These are phyloP conservation scores for Carex pumila DNA, from an alignment of 176 grass and related monocot genomes.

Conservation along the genomic window DNA sequence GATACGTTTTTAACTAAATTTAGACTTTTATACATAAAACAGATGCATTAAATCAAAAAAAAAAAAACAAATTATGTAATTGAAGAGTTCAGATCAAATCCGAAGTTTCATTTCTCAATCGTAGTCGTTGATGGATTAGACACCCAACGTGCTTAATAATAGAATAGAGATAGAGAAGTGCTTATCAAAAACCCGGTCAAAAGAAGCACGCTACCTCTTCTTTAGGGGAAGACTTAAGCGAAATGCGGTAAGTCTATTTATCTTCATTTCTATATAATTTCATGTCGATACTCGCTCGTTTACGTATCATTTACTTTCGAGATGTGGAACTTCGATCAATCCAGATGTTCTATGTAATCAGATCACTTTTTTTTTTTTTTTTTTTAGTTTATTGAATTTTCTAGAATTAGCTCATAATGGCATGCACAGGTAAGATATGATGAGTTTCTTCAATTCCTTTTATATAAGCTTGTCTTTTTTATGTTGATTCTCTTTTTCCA, in stretches of 20 bases:
- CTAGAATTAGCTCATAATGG: too few relatives aligned
- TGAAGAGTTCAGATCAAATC: too few relatives aligned
- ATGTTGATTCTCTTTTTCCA: neutral
- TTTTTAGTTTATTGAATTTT: neutral
- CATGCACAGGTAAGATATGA: too few relatives aligned
- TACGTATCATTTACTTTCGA: neutral
- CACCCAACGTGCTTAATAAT: too few relatives aligned
- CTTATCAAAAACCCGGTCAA: slow-evolving; percentile 49
- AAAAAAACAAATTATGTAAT: too few relatives aligned
- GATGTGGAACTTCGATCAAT: neutral
- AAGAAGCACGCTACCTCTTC: slow-evolving; percentile 68
- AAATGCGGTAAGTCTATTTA: slow-evolving; percentile 66
- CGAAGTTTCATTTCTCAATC: too few relatives aligned
- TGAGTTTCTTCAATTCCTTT: neutral
- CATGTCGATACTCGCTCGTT: neutral
- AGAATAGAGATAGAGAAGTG: too few relatives aligned
- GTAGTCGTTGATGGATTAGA: too few relatives aligned
- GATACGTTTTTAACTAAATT: too few relatives aligned
- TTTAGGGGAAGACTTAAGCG: slow-evolving; percentile 93
- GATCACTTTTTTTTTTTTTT: neutral
- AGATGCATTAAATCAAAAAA: too few relatives aligned
- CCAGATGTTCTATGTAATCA: neutral
- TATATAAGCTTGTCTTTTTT: neutral
- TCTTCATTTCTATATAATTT: slow-evolving; percentile 3
- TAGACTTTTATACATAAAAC: too few relatives aligned